Percentiles rank a stretch among this genome's conserved stretches.
phyloP scores from a whole-genome alignment of 169 alveolate species.

The Plasmodium coatneyi region DNA sequence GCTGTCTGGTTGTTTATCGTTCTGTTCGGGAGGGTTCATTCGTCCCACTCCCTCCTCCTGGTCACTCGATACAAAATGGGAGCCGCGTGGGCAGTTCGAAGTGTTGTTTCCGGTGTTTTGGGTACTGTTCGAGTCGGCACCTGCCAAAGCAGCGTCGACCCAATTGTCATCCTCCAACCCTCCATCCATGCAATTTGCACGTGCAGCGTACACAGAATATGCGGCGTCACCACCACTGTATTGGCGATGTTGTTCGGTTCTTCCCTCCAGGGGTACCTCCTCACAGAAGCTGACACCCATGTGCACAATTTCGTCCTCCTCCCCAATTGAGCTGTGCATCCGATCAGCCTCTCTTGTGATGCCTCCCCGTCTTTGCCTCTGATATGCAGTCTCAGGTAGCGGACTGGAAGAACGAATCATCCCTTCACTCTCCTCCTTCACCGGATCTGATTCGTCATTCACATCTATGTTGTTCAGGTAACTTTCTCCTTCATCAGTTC shows the following conservation, averaged over 20 bases:
- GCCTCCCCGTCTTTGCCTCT: neutral
- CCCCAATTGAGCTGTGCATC: neutral
- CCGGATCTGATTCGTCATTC: neutral
- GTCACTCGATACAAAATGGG: neutral
- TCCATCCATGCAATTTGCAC: neutral
- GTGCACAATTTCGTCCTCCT: neutral
- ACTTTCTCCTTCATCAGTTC: neutral
- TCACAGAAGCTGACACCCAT: neutral
- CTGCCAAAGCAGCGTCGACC: neutral
- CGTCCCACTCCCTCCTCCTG: neutral
- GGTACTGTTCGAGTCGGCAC: neutral
- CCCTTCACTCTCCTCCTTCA: neutral
- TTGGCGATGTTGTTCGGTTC: neutral
- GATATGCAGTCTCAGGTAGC: neutral
- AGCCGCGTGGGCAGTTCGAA: neutral
- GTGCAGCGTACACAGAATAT: neutral
- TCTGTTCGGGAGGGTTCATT: neutral
- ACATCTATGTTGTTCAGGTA: neutral
- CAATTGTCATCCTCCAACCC: neutral
- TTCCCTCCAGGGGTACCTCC: neutral
- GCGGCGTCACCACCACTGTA: neutral
- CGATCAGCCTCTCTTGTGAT: neutral
- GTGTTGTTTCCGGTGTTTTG: neutral
- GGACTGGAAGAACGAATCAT: neutral
- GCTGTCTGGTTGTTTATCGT: neutral